A percentile compares a stretch with the other conserved stretches of the same genome.
Evolutionary conservation across 257 asterid species (phyloP).

Genomic region (Solanum etuberosum): DNA sequence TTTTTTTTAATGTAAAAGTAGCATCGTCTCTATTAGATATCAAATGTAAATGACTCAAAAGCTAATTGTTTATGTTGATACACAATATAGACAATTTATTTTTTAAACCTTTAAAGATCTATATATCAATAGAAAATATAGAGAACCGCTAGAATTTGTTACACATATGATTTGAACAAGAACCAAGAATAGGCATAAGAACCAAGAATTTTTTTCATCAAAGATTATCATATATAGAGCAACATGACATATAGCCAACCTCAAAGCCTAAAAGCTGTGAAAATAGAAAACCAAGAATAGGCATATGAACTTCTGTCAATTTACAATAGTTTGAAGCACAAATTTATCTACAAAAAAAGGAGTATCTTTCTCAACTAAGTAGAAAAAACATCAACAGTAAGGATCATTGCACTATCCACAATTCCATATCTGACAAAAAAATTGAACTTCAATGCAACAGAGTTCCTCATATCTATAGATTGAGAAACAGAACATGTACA

Average conservation of each 20-base stretch:
- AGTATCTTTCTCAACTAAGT: background rate
- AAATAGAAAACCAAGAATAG: background rate
- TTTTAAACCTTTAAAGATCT: no score
- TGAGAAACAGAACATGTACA: constrained; percentile 54
- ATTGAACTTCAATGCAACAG: background rate
- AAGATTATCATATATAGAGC: background rate
- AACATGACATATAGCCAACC: background rate
- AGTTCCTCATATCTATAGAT: constrained; percentile 25
- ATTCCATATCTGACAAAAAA: background rate
- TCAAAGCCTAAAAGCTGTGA: background rate
- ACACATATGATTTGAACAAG: background rate
- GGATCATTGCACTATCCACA: background rate
- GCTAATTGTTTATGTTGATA: background rate
- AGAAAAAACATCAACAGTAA: background rate
- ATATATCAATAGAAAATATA: background rate
- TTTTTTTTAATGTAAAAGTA: background rate
- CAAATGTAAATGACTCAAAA: background rate
- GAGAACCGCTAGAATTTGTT: background rate
- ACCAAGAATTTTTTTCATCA: background rate
- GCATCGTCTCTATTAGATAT: background rate
- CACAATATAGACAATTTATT: background rate
- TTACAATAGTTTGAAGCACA: background rate
- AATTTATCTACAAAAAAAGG: background rate
- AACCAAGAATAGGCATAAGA: no score
- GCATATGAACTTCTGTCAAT: background rate